These are phyloP conservation scores for Trichoderma harzianum DNA, from an alignment of 2,329 filamentous ascomycete species.

Conservation along the genomic window DNA sequence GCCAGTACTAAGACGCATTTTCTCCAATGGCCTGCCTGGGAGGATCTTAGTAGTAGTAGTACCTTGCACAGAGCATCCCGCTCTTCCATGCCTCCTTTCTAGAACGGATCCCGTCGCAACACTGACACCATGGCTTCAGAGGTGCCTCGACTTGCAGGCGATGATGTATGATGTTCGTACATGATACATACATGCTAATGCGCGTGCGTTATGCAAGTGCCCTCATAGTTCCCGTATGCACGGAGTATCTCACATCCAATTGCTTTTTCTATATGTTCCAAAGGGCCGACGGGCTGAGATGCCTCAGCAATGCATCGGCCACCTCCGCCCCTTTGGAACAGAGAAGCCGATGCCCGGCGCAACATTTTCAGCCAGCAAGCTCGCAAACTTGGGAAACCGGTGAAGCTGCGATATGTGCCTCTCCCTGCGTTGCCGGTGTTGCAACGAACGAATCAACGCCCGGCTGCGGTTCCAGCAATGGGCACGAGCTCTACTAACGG, in stretches of 20 bases:
- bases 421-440: not conserved
- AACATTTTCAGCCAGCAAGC: not conserved
- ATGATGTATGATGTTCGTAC: not conserved
- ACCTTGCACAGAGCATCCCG: not conserved
- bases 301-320: not conserved
- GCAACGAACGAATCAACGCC: slow-evolving; percentile 4
- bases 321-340: not conserved
- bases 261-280: not conserved
- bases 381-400: not conserved
- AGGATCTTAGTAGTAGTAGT: not conserved
- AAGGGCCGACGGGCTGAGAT: not conserved
- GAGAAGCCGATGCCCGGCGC: not conserved
- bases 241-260: not conserved
- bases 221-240: not conserved
- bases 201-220: not conserved
- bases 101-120: slow-evolving; percentile 9
- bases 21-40: not conserved
- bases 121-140: not conserved
- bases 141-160: not conserved
- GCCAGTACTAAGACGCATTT: not conserved
- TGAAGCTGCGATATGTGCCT: not conserved
- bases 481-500: not conserved
- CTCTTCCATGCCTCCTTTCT: slow-evolving; percentile 12
- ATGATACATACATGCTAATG: not conserved
- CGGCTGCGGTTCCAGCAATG: not conserved